A percentile compares a stretch with the other conserved stretches of the same genome.
Evolutionary conservation across 208 protist genomes (phyloP).

Genomic region (Trypanosomatidae sp.): DNA sequence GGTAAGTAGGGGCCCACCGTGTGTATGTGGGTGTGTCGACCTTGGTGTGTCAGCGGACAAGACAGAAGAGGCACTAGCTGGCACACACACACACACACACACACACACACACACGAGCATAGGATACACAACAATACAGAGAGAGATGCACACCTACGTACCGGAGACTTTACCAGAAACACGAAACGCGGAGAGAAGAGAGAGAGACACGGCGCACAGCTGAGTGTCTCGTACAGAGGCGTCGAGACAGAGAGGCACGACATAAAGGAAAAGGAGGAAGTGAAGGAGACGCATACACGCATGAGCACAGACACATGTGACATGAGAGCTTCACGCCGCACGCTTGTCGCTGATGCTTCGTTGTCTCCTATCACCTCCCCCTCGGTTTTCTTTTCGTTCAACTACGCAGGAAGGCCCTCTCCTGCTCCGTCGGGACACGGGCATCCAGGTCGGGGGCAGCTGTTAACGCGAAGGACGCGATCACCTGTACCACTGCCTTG

Average conservation of each 20-base stretch:
- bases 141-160: not conserved
- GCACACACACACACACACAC: conserved; percentile 6
- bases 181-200: not conserved
- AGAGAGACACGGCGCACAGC: not conserved
- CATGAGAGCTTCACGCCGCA: not conserved
- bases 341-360: not conserved
- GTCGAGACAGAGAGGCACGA: not conserved
- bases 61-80: not conserved
- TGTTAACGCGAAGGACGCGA: conserved; percentile 10
- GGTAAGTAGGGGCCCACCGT: not conserved
- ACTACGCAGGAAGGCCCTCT: conserved; percentile 25
- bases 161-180: not conserved
- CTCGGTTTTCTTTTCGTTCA: not conserved
- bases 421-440: conserved; percentile 19
- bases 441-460: conserved; percentile 10
- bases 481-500: conserved; percentile 10
- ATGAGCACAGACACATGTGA: not conserved
- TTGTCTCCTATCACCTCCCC: not conserved
- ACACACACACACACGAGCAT: not conserved
- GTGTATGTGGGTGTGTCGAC: not conserved
- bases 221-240: not conserved
- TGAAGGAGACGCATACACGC: not conserved
- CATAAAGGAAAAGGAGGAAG: not conserved
- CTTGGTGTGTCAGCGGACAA: not conserved
- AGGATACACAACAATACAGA: not conserved